These are phyloP conservation scores for Bidens hawaiensis DNA, from an alignment of 140 eudicot species.

Conservation along the genomic window DNA sequence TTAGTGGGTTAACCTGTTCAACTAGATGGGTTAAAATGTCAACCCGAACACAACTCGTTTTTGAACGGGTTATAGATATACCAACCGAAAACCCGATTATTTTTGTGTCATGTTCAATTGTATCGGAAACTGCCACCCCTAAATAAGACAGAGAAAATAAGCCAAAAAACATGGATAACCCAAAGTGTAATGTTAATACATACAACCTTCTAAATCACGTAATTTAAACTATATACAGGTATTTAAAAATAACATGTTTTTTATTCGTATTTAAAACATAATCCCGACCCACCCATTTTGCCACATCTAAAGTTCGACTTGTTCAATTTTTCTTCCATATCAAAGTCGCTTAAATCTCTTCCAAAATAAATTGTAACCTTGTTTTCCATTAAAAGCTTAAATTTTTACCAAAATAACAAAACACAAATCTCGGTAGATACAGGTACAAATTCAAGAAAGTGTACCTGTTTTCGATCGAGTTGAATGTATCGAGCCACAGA, in stretches of 20 bases:
- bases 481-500: slow-evolving; percentile 77
- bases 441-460: background rate
- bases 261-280: background rate
- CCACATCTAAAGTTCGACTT: background rate
- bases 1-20: no score
- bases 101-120: no score
- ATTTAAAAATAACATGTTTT: background rate
- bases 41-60: no score
- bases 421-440: background rate
- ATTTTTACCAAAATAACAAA: background rate
- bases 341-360: background rate
- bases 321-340: background rate
- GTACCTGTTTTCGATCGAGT: slow-evolving; percentile 75
- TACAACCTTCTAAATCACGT: background rate
- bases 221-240: background rate
- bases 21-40: no score
- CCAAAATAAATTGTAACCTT: background rate
- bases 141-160: background rate
- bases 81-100: no score
- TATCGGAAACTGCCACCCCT: no score
- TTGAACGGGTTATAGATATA: no score
- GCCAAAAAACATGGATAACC: background rate
- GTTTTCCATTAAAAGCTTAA: background rate
- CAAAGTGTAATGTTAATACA: background rate
- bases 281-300: background rate